phyloP scores from a whole-genome alignment of 768 basidiomycete genomes.

The Mycena albidolilacea region DNA sequence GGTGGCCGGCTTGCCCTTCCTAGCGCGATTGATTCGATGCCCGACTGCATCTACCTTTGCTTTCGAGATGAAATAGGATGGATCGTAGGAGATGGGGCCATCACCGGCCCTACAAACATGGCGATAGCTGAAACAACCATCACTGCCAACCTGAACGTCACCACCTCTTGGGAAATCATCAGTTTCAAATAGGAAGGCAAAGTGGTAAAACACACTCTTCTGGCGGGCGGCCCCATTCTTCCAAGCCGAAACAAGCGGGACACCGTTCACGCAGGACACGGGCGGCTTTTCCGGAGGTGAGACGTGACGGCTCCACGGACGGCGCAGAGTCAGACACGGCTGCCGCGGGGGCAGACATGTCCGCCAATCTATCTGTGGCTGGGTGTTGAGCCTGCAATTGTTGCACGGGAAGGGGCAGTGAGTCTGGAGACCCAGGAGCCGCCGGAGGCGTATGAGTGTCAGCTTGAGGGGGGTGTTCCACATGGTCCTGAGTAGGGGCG shows the following conservation, averaged over 20 bases:
- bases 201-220: slow-evolving; percentile 37
- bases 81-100: slow-evolving; percentile 50
- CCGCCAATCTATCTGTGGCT: too few relatives aligned
- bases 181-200: neutral
- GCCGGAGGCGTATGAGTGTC: too few relatives aligned
- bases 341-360: too few relatives aligned
- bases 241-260: slow-evolving; percentile 52
- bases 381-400: too few relatives aligned
- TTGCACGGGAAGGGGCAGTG: too few relatives aligned
- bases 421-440: too few relatives aligned
- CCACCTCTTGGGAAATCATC: slow-evolving; percentile 44
- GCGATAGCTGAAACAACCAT: slow-evolving; percentile 58
- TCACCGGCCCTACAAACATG: slow-evolving; percentile 50
- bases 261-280: slow-evolving; percentile 48
- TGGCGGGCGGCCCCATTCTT: slow-evolving; percentile 42
- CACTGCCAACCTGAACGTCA: slow-evolving; percentile 54
- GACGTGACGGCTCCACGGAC: neutral
- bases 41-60: slow-evolving; percentile 51
- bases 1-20: slow-evolving; percentile 36
- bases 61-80: slow-evolving; percentile 52
- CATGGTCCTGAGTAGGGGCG: too few relatives aligned
- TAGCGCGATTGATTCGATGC: slow-evolving; percentile 40
- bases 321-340: neutral
- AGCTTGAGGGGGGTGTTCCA: too few relatives aligned
- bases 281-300: slow-evolving; percentile 29